Evolutionary conservation across 441 rosid genomes (phyloP), one percentile per base, ranked within the genome.

Genomic region (Euphorbia corollata): DNA sequence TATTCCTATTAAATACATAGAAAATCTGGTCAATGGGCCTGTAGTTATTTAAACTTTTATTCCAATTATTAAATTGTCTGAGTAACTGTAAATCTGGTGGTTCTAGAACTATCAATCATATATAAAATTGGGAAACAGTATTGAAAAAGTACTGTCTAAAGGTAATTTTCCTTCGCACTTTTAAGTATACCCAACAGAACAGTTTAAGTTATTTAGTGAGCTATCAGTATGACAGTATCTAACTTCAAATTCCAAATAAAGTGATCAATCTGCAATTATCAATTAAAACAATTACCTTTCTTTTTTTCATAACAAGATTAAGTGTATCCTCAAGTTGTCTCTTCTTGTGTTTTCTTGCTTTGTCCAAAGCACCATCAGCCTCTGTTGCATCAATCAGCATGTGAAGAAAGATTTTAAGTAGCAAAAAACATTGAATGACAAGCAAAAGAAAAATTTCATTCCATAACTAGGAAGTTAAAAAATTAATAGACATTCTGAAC

Each of bases 281-380:
- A 32, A 19, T 30, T 68, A 58, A 7, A 23, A 66, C n/a, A 23
- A 68, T 58, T 87, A 90, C 98, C 96, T 78, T 93, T 79, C 93
- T 85, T 75, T 93, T 93, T 82, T 93, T 93, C 61, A 87, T 20
- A 39, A 93, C 96, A 84, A 87, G 95, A 71, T 85, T 79, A 22
- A 88, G 88, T 54, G 98, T 90, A 84, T 93, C 99, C 82, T 90
- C 97, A 62, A 93, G 97, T 77, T 91, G 99, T 68, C 99, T 86
- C 87, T 91, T 93, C 77, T 87, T 91, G 81, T 93, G 98, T 80
- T 93, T 93, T 75, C 98, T 90, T 36, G 98, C 98, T 85, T 93
- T 93, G 82, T 93, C 98, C 75, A 93, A 74, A 50, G 98, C 96
- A 78, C 98, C 98, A 80, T 90, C 97, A 68, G 97, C 96, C 84